Base-by-base conservation (phyloP, 768 basidiomycete genomes). In the Boletus speciosus region DNA sequence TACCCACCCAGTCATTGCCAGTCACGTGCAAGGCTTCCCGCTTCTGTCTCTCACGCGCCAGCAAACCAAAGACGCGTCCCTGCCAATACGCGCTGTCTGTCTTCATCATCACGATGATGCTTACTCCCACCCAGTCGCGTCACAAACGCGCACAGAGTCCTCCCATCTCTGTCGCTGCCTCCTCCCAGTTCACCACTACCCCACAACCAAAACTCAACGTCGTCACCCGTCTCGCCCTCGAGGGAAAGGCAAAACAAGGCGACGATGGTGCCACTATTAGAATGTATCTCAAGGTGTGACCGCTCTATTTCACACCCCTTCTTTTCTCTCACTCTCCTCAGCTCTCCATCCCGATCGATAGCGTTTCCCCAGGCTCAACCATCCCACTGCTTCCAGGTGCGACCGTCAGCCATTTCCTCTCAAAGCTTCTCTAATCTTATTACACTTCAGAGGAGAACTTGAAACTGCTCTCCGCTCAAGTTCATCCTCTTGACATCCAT, bases 381-480 rank as follows among this genome's bases (percentile, higher is more conserved):
- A 74, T 91, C 34, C 81, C 88, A 7, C 70, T 92, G 7, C 90
- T 91, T 67, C 82, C 84, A 58, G 89, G 89, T 85, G 53, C 53
- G 76, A 27, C 16, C 40, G 7, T 32, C 42, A 14, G 39, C 12
- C 10, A 40, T 31, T 11, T 14, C 16, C 19, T 37, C 27, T 16
- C 19, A 38, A 40, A 1, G 6, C 9, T 31, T 47, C 10, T 25
- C 51, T 64, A 21, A 55, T 42, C 43, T 36, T 49, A 8, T 40
- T 47, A 7, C 42, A 8, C 47, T 0, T 6, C 61, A 90, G 90
- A 92, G 84, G 88, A 88, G 58, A 90, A 86, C 63, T 72, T 91
- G 56, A 90, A 88, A 68, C 79, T 92, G 44, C 65, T 88, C 40
- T 78, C 80, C 8, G 86, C 86, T 9, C 81, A 88, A 66, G 81